A percentile compares a stretch with the other conserved stretches of the same genome.
These are phyloP conservation scores for Pleurotus citrinopileatus DNA, from an alignment of 768 basidiomycete genomes.

Conservation along the genomic window DNA sequence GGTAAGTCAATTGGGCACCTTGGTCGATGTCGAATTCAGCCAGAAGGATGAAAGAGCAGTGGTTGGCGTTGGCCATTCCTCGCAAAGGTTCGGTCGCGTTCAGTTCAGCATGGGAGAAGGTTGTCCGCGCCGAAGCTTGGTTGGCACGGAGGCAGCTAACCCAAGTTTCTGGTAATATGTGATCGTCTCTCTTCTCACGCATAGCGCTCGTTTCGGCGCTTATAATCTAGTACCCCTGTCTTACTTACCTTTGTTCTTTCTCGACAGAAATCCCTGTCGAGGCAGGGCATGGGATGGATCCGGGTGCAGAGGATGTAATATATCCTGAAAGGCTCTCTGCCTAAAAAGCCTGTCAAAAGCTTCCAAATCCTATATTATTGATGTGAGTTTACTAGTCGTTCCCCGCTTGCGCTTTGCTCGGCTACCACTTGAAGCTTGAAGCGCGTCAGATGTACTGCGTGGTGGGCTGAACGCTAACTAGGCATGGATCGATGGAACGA, in stretches of 20 bases:
- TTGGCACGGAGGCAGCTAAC: not conserved
- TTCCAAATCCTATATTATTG: too few species aligned
- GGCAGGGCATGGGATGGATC: too few species aligned
- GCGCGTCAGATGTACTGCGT: too few species aligned
- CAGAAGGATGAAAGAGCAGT: constrained; percentile 90
- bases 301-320: too few species aligned
- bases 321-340: too few species aligned
- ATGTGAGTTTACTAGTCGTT: too few species aligned
- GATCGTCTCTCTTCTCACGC: not conserved
- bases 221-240: too few species aligned
- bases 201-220: not conserved
- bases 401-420: too few species aligned
- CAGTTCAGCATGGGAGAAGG: not conserved
- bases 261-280: not conserved
- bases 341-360: too few species aligned
- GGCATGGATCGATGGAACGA: not conserved
- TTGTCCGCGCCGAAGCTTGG: not conserved
- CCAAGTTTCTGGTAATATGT: not conserved
- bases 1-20: constrained; percentile 91
- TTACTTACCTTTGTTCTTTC: too few species aligned
- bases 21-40: constrained; percentile 99
- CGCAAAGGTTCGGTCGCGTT: not conserved
- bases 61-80: constrained; percentile 66
- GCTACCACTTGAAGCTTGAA: too few species aligned
- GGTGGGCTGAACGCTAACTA: not conserved